Percentiles rank a stretch among this genome's conserved stretches.
Conservation (phyloP, 352 stramenopile genomes). For the Phytophthora syringae region DNA sequence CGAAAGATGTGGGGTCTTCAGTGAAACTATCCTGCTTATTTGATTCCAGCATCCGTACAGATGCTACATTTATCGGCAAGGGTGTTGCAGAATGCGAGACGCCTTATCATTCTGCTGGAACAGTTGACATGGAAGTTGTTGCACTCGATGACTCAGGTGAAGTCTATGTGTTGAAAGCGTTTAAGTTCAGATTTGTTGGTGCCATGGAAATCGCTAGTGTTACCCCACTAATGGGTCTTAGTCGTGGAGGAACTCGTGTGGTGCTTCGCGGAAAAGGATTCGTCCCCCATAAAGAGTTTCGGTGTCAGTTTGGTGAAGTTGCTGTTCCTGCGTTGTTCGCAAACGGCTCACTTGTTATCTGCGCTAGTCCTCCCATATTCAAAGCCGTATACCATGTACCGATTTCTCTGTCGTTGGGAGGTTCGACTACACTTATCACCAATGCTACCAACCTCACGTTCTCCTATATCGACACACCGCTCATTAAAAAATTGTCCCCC, state of each 20-base stretch:
- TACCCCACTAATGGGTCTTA: conserved; percentile 28
- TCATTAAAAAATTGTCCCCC: conserved; percentile 36
- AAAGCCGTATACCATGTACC: conserved; percentile 8
- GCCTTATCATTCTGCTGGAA: conserved; percentile 28
- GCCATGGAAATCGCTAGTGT: conserved; percentile 39
- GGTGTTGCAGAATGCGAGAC: conserved; percentile 35
- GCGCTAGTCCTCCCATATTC: conserved; percentile 43
- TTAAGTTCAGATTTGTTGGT: conserved; percentile 46
- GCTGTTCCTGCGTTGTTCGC: conserved; percentile 26
- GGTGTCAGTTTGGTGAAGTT: conserved; percentile 44
- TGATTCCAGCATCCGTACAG: conserved; percentile 6
- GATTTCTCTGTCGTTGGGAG: conserved; percentile 37
- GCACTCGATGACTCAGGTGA: conserved; percentile 2
- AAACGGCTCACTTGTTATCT: conserved; percentile 36
- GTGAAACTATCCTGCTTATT: conserved; percentile 42
- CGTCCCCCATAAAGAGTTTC: conserved; percentile 31
- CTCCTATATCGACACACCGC: conserved; percentile 38
- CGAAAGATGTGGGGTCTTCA: conserved; percentile 19
- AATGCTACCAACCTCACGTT: conserved; percentile 25
- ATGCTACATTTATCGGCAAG: conserved; percentile 10
- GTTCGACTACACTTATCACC: conserved; percentile 8
- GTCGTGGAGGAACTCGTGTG: conserved; percentile 39
- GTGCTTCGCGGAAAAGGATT: conserved; percentile 47
- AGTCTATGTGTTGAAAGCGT: conserved; percentile 11
- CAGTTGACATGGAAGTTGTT: conserved; percentile 28